Evolutionary conservation across 371 early-diverging fungal genomes (phyloP), one percentile per base, ranked within the genome.

Genomic region (Astathelohania contejeani): DNA sequence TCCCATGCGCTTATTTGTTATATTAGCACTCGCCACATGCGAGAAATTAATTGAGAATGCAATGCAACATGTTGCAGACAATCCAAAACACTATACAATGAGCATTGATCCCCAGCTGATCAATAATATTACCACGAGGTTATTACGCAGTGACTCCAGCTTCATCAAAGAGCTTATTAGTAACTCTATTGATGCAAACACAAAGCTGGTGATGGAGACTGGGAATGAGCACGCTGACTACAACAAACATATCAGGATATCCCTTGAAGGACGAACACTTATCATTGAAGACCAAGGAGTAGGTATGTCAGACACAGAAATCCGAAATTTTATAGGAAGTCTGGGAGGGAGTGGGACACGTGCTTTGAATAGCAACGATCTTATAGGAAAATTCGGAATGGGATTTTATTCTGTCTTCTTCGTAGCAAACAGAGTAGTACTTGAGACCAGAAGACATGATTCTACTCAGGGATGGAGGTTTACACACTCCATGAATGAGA

Each of bases 111-210:
- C 7, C 3, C 4, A 28, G 3, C n/a, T 48, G 10, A 10, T 48
- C 7, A 14, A 48, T 7, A 48, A 48, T 19, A 48, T 48, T 7
- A 26, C 48, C 4, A 7, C n/a, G 10, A 48, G 29, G n/a, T 7
- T 26, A 7, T 28, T 48, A 24, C 24, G 29, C 3, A 3, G 12
- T 3, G 26, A 48, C 4, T 26, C 25, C 12, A 26, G 48, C 6
- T 49, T 49, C 32, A 29, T 49, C 10, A 27, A 35, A 9, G 50
- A 49, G 18, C 18, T 49, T 9, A 49, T 49, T 24, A 9, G 9
- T 20, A 49, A 49, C 20, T 49, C 50, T 3, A 27, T 32, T 35
- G 50, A 49, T 49, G 50, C 50, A 2, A 32, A 26, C 6, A n/a
- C 10, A 20, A 49, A 24, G 32, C 32, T 49, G 2, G 35, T 37